Base-by-base conservation (phyloP, 2,329 filamentous ascomycete genomes). In the Exophiala sp. region DNA sequence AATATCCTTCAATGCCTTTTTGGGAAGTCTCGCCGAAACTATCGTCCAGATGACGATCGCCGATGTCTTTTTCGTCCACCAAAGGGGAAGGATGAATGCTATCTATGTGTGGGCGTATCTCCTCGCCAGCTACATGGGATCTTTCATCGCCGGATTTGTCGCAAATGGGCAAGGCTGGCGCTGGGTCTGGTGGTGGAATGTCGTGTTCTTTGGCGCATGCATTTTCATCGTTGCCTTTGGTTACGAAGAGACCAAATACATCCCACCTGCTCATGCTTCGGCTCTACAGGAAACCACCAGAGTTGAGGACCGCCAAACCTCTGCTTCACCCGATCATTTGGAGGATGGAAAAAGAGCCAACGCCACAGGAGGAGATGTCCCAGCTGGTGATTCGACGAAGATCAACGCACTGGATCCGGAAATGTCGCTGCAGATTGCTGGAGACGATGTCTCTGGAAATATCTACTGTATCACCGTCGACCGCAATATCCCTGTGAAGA, bases 181-280 rank as follows among this genome's bases (percentile, higher is more conserved):
- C 10, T 77, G 72, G 72, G 65, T 70, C 1, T 77, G 68, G 67
- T 75, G 72, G 72, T 76, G 66, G 66, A 68, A 61, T 38, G 63
- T 63, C 14, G 71, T 74, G 42, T 61, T 74, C 24, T 62, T 73
- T 19, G 66, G 66, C 2, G 48, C 63, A 7, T 62, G 64, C 4
- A 47, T 75, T 0, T 2, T 74, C 2, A 50, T 68, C 9, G 67
- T 75, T 34, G 24, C 68, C 1, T 73, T 77, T 44, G 53, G 65
- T 10, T 76, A 70, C 46, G 71, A 76, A 37, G 74, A 72, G 50
- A 68, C 66, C 0, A 68, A 65, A 35, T 67, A 61, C 47, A 18
- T 13, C 13, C 30, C 23, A 55, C 58, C 18, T 27, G 6, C 10
- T 10, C 5, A 27, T 27, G 24, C 24, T 27, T 27, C 24, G 24